Percentiles rank a stretch among this genome's conserved stretches.
These are phyloP conservation scores for Pseudotsuga menziesii DNA, from an alignment of 75 land plant genomes.

Conservation along the genomic window DNA sequence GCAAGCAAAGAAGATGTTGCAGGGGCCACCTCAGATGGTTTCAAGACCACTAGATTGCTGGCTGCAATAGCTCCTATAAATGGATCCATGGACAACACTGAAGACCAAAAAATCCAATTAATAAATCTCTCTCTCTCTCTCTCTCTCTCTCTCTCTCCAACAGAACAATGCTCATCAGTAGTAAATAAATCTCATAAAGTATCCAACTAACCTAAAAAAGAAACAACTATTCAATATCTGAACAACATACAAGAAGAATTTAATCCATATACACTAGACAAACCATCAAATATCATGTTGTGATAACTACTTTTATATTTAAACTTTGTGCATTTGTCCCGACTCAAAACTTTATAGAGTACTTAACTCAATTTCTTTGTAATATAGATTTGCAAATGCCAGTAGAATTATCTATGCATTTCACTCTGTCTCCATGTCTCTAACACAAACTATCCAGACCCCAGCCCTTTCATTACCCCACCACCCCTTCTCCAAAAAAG, in stretches of 20 bases:
- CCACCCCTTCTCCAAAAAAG: too few relatives aligned
- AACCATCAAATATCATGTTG: not conserved
- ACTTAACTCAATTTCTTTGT: not conserved
- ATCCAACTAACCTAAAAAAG: not conserved
- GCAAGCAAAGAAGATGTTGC: constrained; percentile 68
- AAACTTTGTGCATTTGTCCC: not conserved
- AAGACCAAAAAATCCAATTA: constrained; percentile 6
- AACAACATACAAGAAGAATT: not conserved
- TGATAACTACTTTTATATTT: not conserved
- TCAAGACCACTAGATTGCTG: constrained; percentile 78
- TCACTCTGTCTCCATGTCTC: too few relatives aligned
- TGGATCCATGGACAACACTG: constrained; percentile 89
- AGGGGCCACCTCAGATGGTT: constrained; percentile 87
- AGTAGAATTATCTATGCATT: not conserved
- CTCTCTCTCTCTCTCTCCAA: too few relatives aligned
- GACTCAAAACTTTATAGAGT: not conserved
- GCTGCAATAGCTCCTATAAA: constrained; percentile 91
- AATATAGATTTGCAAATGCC: not conserved
- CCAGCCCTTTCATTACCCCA: too few relatives aligned
- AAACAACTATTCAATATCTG: too few relatives aligned
- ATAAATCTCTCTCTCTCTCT: too few relatives aligned
- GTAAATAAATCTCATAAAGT: not conserved
- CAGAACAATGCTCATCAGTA: not conserved
- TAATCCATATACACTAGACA: not conserved
- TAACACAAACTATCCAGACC: too few relatives aligned